Evolutionary conservation across 495 filamentous ascomycete species (phyloP), one percentile per base, ranked within the genome.

Genomic region (Viridothelium virens): DNA sequence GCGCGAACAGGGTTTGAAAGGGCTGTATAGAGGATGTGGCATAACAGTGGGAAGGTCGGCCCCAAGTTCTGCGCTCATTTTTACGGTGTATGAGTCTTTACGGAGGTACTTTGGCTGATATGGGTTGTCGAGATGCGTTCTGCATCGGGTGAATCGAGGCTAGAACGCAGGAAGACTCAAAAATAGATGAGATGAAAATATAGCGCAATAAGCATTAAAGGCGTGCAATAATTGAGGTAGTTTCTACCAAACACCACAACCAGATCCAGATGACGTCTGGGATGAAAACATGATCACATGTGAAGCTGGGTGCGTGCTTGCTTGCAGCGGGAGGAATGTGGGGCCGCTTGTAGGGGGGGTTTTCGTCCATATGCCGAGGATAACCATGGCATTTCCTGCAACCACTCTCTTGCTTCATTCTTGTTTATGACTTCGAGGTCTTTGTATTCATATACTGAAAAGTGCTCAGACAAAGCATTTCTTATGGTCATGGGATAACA

Each of bases 51-150:
- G 84, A 38, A 83, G 94, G 63, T 87, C 91, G 31, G 92, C 91
- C 36, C 94, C 94, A 0, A 96, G 92, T 73, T 95, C 90, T n/a
- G 95, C 93, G 44, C 89, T 97, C 71, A 99, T 99, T 65, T 99
- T 98, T 73, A 88, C 92, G 47, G 83, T 97, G 39, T 97, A 90
- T 75, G 92, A 97, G 78, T 86, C 85, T 48, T 78, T 97, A 77
- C 89, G 88, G 75, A 82, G 78, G 63, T 81, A 84, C 73, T 83
- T 91, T 75, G 74, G 74, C 68, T 82, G 71, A 81, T 10, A 33
- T 3, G 1, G 33, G 14, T 59, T 4, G 4, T 4, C 25, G 7
- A 59, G 53, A n/a, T 59, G 53, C 11, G 14, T 59, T 14, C 41
- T 44, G 41, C 41, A 44, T 25, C 25, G 25, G 25, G 25, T 25